Conservation (phyloP, 2,329 filamentous ascomycete species). For the Colletotrichum godetiae region DNA sequence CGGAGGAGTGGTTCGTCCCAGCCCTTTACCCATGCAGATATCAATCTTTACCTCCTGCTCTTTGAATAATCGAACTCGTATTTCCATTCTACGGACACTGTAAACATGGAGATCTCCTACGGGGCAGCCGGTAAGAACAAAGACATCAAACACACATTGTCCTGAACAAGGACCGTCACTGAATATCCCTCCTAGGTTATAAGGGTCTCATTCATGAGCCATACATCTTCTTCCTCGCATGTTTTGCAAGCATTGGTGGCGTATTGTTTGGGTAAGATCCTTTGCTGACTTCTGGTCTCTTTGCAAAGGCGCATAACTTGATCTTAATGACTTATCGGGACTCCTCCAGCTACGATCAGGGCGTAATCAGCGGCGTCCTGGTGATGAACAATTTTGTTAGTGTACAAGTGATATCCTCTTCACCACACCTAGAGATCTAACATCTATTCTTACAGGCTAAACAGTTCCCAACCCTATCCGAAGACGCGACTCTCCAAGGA, state of each 20-base stretch:
- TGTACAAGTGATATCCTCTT: slow-evolving; percentile 24
- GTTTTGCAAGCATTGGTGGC: slow-evolving; percentile 11
- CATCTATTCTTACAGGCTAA: background rate
- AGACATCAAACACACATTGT: background rate
- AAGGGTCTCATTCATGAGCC: slow-evolving; percentile 7
- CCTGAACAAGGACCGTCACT: background rate
- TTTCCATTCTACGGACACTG: background rate
- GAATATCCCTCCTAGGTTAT: background rate
- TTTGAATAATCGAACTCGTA: background rate
- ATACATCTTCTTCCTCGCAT: slow-evolving; percentile 18
- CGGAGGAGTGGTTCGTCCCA: background rate
- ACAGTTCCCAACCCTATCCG: slow-evolving; percentile 6
- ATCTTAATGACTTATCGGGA: no score
- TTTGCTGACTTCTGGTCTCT: no score
- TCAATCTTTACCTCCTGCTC: background rate
- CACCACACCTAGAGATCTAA: slow-evolving; percentile 43
- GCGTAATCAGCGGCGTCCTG: slow-evolving; percentile 58
- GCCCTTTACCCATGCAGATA: background rate
- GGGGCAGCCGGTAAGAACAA: background rate
- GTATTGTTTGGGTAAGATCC: slow-evolving; percentile 1
- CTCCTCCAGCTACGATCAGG: slow-evolving; percentile 62
- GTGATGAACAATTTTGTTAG: slow-evolving; percentile 56
- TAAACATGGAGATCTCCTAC: background rate
- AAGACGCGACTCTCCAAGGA: slow-evolving; percentile 10
- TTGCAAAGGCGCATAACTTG: no score